These are phyloP conservation scores for Gaertneriomyces sp. DNA, from an alignment of 192 early-diverging fungal species.

Conservation along the genomic window DNA sequence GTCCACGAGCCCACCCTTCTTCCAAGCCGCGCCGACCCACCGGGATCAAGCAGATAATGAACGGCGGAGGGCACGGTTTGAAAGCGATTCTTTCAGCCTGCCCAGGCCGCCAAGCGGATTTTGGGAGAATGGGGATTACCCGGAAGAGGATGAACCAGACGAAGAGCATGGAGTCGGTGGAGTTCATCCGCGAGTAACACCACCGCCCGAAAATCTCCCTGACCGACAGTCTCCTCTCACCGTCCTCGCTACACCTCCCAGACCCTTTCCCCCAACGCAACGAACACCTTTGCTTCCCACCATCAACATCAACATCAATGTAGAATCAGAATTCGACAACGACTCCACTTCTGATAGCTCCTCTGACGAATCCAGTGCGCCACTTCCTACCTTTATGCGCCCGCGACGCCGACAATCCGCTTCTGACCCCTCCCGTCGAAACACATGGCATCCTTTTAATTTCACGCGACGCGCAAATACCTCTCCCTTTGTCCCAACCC, in stretches of 20 bases:
- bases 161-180: neutral
- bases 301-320: neutral
- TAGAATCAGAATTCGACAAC: neutral
- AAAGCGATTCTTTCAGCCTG: neutral
- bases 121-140: neutral
- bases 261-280: neutral
- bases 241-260: neutral
- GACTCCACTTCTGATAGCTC: neutral
- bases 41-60: too few relatives aligned
- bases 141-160: neutral
- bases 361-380: neutral
- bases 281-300: neutral
- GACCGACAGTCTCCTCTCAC: neutral
- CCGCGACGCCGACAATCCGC: neutral
- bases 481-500: neutral
- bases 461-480: neutral
- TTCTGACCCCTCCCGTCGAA: neutral
- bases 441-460: slow-evolving; percentile 1
- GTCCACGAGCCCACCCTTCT: too few relatives aligned
- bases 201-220: neutral
- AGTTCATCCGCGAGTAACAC: neutral
- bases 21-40: too few relatives aligned
- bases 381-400: neutral
- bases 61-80: neutral
- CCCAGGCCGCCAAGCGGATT: slow-evolving; percentile 2